Evolutionary conservation across 2,329 filamentous ascomycete genomes (phyloP).

Genomic region (Colletotrichum karsti): DNA sequence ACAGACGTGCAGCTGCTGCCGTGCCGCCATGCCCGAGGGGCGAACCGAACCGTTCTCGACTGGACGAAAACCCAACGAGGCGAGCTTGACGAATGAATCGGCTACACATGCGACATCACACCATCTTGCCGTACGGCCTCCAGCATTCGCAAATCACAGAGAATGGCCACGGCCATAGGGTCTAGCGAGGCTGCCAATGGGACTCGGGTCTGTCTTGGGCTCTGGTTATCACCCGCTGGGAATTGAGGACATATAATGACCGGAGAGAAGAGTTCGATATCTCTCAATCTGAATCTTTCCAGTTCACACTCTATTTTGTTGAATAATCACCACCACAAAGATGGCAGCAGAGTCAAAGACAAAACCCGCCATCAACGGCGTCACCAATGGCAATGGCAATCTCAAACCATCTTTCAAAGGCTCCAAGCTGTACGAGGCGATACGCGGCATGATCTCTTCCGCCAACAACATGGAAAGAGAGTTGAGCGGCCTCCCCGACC

Average conservation of each 20-base stretch:
- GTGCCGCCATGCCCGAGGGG: neutral
- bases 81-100: conserved; percentile 6
- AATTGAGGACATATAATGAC: neutral
- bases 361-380: conserved; percentile 25
- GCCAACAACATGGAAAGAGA: conserved; percentile 39
- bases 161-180: neutral
- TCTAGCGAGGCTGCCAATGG: neutral
- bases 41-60: neutral
- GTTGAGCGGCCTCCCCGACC: conserved; percentile 35
- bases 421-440: conserved; percentile 35
- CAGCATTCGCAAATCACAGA: neutral
- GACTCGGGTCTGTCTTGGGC: neutral
- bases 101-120: conserved; percentile 8
- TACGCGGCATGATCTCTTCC: conserved; percentile 30
- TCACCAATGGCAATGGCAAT: conserved; percentile 30
- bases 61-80: conserved; percentile 12
- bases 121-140: neutral
- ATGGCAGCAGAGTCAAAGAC: conserved; percentile 40
- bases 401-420: conserved; percentile 30
- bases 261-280: no score
- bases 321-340: conserved; percentile 1
- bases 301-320: neutral
- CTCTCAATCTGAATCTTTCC: neutral
- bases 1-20: conserved; percentile 4
- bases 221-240: neutral